Conservation (phyloP, 768 basidiomycete species). For the Favolaschia claudopus region DNA sequence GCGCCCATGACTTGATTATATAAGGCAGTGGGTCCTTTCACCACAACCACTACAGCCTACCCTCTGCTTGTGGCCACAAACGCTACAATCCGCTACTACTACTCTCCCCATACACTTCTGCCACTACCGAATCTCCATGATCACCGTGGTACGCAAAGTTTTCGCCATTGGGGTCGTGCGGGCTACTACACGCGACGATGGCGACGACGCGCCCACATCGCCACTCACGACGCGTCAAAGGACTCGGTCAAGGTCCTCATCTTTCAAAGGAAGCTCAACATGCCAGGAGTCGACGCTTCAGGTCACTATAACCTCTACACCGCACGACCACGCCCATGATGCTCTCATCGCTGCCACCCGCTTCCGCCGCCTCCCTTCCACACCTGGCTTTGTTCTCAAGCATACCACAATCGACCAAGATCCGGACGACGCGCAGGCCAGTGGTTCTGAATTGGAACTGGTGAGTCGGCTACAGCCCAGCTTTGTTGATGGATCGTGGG, state of each 20-base stretch:
- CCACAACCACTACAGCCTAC: too few species aligned
- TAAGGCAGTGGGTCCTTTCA: too few species aligned
- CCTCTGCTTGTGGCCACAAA: too few species aligned
- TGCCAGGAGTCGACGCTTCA: neutral
- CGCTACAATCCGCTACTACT: too few species aligned
- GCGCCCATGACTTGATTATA: too few species aligned
- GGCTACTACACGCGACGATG: neutral
- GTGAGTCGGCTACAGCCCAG: neutral
- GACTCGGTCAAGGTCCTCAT: constrained; percentile 1
- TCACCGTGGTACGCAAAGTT: neutral
- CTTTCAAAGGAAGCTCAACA: constrained; percentile 12
- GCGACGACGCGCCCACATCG: neutral
- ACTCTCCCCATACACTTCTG: neutral
- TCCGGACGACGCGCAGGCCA: neutral
- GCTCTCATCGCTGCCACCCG: constrained; percentile 10
- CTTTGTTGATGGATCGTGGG: neutral
- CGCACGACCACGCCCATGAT: constrained; percentile 5
- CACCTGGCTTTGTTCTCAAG: constrained; percentile 15
- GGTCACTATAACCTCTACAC: constrained; percentile 7
- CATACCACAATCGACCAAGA: constrained; percentile 4
- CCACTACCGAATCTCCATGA: neutral
- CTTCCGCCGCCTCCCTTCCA: neutral
- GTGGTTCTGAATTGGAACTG: neutral
- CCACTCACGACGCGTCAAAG: constrained; percentile 14
- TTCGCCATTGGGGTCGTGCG: neutral